Conservation (phyloP, 2,329 filamentous ascomycete species). For the Trichoderma arundinaceum region DNA sequence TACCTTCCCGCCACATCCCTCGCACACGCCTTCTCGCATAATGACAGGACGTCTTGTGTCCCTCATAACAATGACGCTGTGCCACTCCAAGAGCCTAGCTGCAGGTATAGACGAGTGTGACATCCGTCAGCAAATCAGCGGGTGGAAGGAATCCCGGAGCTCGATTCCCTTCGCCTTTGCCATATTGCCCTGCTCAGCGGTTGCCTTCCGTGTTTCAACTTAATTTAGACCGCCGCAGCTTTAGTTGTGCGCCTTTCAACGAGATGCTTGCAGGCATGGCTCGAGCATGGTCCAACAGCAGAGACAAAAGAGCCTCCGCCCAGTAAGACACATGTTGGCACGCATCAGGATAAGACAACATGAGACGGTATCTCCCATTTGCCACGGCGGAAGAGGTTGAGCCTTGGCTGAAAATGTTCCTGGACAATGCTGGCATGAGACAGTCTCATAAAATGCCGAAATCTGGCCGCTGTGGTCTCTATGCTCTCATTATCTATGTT, state of each 20-base stretch:
- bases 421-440: constrained; percentile 28
- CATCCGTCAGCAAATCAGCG: constrained; percentile 20
- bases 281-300: not conserved
- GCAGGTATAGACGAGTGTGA: constrained; percentile 32
- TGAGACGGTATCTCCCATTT: constrained; percentile 12
- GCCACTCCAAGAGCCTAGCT: constrained; percentile 31
- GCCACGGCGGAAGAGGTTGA: constrained; percentile 2
- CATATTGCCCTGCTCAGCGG: constrained; percentile 19
- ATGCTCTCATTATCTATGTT: constrained; percentile 3
- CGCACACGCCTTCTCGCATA: constrained; percentile 31
- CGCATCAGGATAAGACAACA: constrained; percentile 28
- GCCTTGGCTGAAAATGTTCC: constrained; percentile 10
- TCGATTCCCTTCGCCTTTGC: not conserved
- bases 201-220: constrained; percentile 30
- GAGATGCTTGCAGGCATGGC: not conserved
- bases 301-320: constrained; percentile 1
- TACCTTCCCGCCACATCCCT: constrained; percentile 17
- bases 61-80: constrained; percentile 12
- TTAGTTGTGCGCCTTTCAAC: not conserved
- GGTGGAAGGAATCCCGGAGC: not conserved
- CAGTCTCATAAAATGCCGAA: constrained; percentile 23
- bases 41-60: constrained; percentile 31
- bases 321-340: constrained; percentile 25
- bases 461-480: constrained; percentile 6
- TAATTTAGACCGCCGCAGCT: constrained; percentile 28